These are phyloP conservation scores for Przewalskia tangutica DNA, from an alignment of 257 asterid genomes.

Conservation along the genomic window DNA sequence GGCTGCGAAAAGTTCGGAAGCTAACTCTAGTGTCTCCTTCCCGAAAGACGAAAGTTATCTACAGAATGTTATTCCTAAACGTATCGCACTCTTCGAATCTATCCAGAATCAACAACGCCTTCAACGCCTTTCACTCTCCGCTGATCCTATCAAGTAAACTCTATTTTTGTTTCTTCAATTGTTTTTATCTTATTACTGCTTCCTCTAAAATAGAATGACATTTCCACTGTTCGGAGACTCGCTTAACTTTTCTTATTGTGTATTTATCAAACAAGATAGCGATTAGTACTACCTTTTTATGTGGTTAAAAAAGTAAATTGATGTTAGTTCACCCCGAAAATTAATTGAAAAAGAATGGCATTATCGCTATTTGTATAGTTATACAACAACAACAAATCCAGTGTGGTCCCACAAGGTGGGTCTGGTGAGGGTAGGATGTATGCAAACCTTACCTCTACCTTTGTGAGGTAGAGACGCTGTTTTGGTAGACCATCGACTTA, in stretches of 20 bases:
- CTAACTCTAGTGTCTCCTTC: conserved; percentile 18
- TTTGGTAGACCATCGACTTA: too few species aligned
- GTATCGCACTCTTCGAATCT: conserved; percentile 47
- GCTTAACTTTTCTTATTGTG: neutral
- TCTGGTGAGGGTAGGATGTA: neutral
- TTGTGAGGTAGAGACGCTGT: too few species aligned
- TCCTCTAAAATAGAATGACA: neutral
- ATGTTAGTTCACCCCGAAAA: neutral
- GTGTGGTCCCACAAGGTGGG: too few species aligned
- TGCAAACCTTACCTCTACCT: neutral
- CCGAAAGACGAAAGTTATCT: conserved; percentile 62
- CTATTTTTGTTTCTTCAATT: neutral
- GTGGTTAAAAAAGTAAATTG: neutral
- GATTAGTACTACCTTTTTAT: neutral
- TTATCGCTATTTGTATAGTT: neutral
- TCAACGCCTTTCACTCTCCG: conserved; percentile 41
- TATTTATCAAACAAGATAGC: neutral
- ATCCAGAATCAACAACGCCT: conserved; percentile 41
- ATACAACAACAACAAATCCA: too few species aligned
- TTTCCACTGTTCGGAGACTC: neutral
- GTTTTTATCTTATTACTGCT: neutral
- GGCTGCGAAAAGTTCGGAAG: conserved; percentile 20
- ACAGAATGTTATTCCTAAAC: conserved; percentile 46
- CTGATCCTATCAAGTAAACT: conserved; percentile 48
- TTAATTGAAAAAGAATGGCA: neutral